Evolutionary conservation across 2,329 filamentous ascomycete species (phyloP).

Genomic region (Trichoderma koningiopsis): DNA sequence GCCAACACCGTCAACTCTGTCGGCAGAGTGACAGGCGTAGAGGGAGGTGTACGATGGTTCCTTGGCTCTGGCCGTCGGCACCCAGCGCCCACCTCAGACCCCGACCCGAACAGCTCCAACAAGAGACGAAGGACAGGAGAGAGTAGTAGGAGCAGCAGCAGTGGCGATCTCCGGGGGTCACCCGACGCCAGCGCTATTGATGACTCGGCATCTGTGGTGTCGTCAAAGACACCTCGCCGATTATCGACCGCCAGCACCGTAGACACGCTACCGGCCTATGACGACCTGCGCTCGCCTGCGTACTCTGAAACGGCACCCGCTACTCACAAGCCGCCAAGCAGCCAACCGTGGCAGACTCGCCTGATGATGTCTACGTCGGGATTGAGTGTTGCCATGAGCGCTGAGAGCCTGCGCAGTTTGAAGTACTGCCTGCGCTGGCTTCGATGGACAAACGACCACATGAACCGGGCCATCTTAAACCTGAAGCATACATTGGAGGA

Average conservation of each 20-base stretch:
- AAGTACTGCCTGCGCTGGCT: slow-evolving; percentile 83
- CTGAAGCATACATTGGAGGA: slow-evolving; percentile 77
- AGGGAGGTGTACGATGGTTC: slow-evolving; percentile 84
- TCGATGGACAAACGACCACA: slow-evolving; percentile 77
- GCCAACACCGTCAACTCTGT: slow-evolving; percentile 85
- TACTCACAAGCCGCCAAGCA: slow-evolving; percentile 37
- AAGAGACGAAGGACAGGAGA: slow-evolving; percentile 61
- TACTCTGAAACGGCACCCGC: slow-evolving; percentile 63
- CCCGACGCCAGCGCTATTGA: slow-evolving; percentile 15
- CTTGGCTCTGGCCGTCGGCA: slow-evolving; percentile 62
- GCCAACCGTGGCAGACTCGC: slow-evolving; percentile 72
- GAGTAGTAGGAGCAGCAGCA: slow-evolving; percentile 32
- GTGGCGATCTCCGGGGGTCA: slow-evolving; percentile 32
- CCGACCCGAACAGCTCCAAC: slow-evolving; percentile 49
- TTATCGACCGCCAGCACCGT: slow-evolving; percentile 67
- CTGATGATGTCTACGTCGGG: slow-evolving; percentile 90
- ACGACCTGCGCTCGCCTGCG: slow-evolving; percentile 73
- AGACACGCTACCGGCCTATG: slow-evolving; percentile 81
- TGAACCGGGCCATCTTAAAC: slow-evolving; percentile 73
- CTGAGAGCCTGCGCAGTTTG: slow-evolving; percentile 80
- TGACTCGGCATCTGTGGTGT: slow-evolving; percentile 35
- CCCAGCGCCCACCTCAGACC: slow-evolving; percentile 46
- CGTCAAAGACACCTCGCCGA: slow-evolving; percentile 47
- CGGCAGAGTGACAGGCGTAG: slow-evolving; percentile 82
- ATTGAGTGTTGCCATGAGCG: slow-evolving; percentile 86